Evolutionary conservation across 805 yeast species (phyloP).

Genomic region (Yarrowia hollandica): DNA sequence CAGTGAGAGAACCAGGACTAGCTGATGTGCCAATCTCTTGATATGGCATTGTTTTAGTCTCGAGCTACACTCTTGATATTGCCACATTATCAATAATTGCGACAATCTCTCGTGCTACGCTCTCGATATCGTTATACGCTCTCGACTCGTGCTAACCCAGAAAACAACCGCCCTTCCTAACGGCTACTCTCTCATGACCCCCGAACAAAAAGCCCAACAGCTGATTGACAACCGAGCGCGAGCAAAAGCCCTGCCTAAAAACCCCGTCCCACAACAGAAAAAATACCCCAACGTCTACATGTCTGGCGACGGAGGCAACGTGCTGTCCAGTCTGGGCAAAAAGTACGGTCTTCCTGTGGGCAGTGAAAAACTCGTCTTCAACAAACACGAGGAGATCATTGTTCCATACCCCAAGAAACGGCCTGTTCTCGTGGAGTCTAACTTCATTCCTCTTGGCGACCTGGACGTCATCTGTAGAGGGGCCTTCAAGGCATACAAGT

Average conservation of each 20-base stretch:
- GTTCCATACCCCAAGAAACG: conserved; percentile 70
- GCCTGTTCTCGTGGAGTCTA: conserved; percentile 53
- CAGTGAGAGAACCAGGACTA: no score
- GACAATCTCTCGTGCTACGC: no score
- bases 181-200: conserved; percentile 28
- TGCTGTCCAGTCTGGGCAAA: conserved; percentile 77
- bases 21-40: no score
- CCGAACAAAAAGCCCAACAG: conserved; percentile 34
- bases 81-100: no score
- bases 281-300: conserved; percentile 87
- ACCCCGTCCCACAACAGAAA: conserved; percentile 42
- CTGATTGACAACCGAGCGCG: conserved; percentile 34
- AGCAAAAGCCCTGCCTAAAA: conserved; percentile 36
- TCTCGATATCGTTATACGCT: no score
- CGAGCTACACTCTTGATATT: no score
- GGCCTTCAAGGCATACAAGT: conserved; percentile 75
- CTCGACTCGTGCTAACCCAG: conserved; percentile 33
- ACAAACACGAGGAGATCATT: conserved; percentile 72
- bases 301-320: conserved; percentile 63
- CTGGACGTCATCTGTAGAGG: conserved; percentile 79
- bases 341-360: conserved; percentile 80
- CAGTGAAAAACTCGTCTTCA: conserved; percentile 49
- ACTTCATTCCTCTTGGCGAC: conserved; percentile 40
- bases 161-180: conserved; percentile 24
- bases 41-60: no score